Percentiles rank a stretch among this genome's conserved stretches.
phyloP scores from a whole-genome alignment of 1,284 basidiomycete genomes.

The Ganoderma lucidum region DNA sequence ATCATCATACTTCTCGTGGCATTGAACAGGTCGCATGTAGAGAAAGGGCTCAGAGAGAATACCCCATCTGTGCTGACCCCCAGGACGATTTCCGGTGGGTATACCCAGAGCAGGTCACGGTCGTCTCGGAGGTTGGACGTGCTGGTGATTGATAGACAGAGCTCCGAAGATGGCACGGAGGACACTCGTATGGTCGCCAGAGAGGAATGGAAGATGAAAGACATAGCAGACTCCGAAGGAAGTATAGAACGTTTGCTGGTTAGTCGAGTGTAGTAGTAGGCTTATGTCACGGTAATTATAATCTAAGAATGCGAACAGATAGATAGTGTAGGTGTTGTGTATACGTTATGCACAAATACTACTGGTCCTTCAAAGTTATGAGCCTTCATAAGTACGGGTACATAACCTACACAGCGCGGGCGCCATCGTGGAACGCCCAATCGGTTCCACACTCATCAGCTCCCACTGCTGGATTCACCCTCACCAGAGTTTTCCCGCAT shows the following conservation, averaged over 20 bases:
- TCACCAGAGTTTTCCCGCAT: neutral
- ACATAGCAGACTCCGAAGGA: neutral
- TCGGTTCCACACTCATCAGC: neutral
- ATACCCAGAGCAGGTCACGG: neutral
- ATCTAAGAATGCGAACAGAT: no score
- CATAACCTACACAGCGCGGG: no score
- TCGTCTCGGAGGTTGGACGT: neutral
- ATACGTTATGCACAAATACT: no score
- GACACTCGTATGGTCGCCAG: neutral
- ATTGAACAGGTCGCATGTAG: neutral
- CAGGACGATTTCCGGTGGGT: neutral
- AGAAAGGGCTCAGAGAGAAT: neutral
- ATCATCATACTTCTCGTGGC: slow-evolving; percentile 6
- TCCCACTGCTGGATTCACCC: neutral
- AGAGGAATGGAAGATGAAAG: neutral
- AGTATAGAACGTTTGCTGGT: neutral
- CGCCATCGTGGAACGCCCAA: no score
- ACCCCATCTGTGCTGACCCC: neutral
- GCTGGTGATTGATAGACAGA: neutral
- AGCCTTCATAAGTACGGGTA: no score
- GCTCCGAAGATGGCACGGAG: neutral
- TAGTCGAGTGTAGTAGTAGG: neutral
- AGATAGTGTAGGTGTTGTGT: neutral
- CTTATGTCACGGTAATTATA: no score
- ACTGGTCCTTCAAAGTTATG: no score